These are phyloP conservation scores for Podila epicladia DNA, from an alignment of 192 early-diverging fungal species.

Conservation along the genomic window DNA sequence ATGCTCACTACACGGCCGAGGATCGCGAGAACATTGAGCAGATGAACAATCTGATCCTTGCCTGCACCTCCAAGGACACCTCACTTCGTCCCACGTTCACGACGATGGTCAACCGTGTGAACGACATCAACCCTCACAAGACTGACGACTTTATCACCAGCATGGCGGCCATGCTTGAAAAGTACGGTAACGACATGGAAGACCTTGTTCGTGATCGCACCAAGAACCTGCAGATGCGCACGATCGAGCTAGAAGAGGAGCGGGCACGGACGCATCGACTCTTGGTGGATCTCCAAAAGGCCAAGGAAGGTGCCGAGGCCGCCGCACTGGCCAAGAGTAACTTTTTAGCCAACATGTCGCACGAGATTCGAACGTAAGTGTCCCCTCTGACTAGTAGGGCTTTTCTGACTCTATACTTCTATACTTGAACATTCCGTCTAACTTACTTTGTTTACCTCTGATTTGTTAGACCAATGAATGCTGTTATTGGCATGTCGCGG, in stretches of 20 bases:
- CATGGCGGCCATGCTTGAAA: conserved; percentile 57
- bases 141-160: conserved; percentile 51
- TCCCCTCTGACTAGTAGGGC: background rate
- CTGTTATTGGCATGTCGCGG: conserved; percentile 75
- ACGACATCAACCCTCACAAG: conserved; percentile 52
- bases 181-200: conserved; percentile 61
- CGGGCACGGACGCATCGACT: conserved; percentile 47
- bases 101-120: conserved; percentile 32
- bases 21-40: conserved; percentile 41
- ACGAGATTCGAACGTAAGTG: conserved; percentile 51
- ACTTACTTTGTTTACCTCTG: background rate
- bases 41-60: conserved; percentile 34
- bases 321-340: conserved; percentile 57
- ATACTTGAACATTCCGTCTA: background rate
- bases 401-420: background rate
- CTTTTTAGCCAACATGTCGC: conserved; percentile 85
- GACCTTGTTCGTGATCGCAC: conserved; percentile 52
- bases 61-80: conserved; percentile 26
- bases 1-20: conserved; percentile 9
- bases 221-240: conserved; percentile 51
- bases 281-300: conserved; percentile 52
- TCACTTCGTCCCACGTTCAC: conserved; percentile 37
- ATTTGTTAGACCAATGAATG: conserved; percentile 73
- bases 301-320: conserved; percentile 61
- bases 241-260: conserved; percentile 54